Percentiles rank a stretch among this genome's conserved stretches.
phyloP scores from a whole-genome alignment of 1,284 basidiomycete genomes.

The Pisolithus thermaeus region DNA sequence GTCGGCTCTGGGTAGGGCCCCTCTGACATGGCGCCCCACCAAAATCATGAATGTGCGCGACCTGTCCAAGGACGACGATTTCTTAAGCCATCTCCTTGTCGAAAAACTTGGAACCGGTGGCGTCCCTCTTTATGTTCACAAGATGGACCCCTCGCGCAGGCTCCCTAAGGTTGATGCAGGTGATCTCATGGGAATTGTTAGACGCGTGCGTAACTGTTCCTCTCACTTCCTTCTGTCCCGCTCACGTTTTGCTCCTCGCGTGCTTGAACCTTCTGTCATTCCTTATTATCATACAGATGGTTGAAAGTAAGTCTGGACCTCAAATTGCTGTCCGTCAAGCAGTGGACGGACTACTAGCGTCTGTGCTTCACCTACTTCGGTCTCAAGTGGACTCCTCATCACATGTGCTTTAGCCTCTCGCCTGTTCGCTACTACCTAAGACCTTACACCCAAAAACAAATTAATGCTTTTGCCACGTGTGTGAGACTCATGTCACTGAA shows the following conservation, averaged over 20 bases:
- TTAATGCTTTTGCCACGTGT: constrained; percentile 84
- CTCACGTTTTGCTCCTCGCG: constrained; percentile 20
- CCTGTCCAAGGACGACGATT: constrained; percentile 81
- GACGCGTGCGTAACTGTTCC: constrained; percentile 56
- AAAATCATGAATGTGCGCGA: constrained; percentile 85
- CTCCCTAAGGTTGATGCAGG: constrained; percentile 66
- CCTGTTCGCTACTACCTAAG: constrained; percentile 71
- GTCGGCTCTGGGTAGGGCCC: constrained; percentile 18
- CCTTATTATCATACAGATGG: constrained; percentile 41
- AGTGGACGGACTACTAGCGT: constrained; percentile 71
- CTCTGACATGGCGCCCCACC: constrained; percentile 62
- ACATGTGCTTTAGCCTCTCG: constrained; percentile 43
- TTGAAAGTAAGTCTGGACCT: constrained; percentile 46
- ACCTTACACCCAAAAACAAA: constrained; percentile 68
- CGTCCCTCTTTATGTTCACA: constrained; percentile 75
- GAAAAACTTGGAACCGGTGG: constrained; percentile 75
- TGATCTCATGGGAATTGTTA: constrained; percentile 62
- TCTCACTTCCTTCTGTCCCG: constrained; percentile 21
- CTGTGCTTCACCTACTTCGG: constrained; percentile 29
- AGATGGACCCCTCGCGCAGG: constrained; percentile 71
- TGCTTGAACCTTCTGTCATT: constrained; percentile 7
- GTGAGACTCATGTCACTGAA: constrained; percentile 32
- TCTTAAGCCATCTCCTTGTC: constrained; percentile 77
- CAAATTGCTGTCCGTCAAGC: constrained; percentile 56
- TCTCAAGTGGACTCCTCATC: constrained; percentile 13